A percentile compares a stretch with the other conserved stretches of the same genome.
phyloP scores from a whole-genome alignment of 768 basidiomycete genomes.

The Crassisporium funariophilum region DNA sequence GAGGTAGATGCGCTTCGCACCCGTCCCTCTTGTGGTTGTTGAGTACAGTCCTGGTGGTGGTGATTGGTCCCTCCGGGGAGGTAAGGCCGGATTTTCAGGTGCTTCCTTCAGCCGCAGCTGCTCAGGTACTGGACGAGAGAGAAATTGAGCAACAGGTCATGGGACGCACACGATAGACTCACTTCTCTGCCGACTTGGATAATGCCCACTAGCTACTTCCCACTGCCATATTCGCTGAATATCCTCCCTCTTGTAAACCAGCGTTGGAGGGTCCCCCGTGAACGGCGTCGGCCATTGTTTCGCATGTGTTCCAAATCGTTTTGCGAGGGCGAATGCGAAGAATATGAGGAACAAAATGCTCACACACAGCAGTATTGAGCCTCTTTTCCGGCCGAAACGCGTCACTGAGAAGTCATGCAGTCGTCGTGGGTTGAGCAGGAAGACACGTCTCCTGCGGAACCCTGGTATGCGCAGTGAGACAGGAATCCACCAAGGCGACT shows the following conservation, averaged over 20 bases:
- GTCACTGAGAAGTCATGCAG: conserved; percentile 57
- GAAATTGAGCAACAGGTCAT: not conserved
- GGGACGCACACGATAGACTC: conserved; percentile 32
- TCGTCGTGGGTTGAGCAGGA: conserved; percentile 61
- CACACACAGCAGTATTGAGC: conserved; percentile 52
- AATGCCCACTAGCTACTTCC: conserved; percentile 93
- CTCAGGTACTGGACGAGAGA: conserved; percentile 60
- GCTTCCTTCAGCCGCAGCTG: conserved; percentile 56
- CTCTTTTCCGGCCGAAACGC: conserved; percentile 61
- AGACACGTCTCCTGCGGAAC: conserved; percentile 57
- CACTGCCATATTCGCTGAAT: conserved; percentile 92
- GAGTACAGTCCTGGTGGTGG: conserved; percentile 45
- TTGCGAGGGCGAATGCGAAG: conserved; percentile 59
- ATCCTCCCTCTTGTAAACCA: conserved; percentile 77
- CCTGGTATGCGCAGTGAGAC: conserved; percentile 64
- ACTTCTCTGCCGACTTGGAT: conserved; percentile 83
- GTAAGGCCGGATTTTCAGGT: conserved; percentile 75
- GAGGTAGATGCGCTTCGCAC: conserved; percentile 77
- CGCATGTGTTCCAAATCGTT: conserved; percentile 60
- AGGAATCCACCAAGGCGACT: conserved; percentile 58
- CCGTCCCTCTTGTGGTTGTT: conserved; percentile 68
- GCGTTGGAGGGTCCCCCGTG: conserved; percentile 62
- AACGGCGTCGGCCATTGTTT: conserved; percentile 65
- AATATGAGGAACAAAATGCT: conserved; percentile 50
- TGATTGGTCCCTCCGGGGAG: conserved; percentile 41